Conservation (phyloP, 1,284 basidiomycete genomes). For the Golubevia pallescens region DNA sequence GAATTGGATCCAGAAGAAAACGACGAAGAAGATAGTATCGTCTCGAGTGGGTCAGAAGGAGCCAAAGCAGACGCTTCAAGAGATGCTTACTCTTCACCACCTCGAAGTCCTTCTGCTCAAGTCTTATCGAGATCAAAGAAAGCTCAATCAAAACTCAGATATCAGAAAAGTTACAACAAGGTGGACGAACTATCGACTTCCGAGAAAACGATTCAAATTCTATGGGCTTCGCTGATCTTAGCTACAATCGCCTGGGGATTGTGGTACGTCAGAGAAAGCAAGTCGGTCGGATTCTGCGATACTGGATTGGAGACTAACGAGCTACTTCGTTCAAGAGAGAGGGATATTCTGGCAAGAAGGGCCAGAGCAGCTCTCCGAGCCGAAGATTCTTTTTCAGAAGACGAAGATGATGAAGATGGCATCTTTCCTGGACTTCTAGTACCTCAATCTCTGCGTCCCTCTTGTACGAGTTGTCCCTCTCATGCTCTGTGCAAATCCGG, state of each 20-base stretch:
- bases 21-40: constrained; percentile 4
- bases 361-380: neutral
- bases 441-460: constrained; percentile 16
- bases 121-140: neutral
- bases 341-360: constrained; percentile 11
- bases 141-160: neutral
- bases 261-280: constrained; percentile 44
- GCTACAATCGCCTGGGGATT: constrained; percentile 19
- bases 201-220: constrained; percentile 10
- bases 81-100: neutral
- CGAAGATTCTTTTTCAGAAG: neutral
- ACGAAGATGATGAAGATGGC: constrained; percentile 4
- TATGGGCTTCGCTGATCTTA: constrained; percentile 8
- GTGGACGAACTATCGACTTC: constrained; percentile 4
- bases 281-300: constrained; percentile 46
- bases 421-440: constrained; percentile 7
- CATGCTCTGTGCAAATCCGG: constrained; percentile 40
- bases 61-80: neutral
- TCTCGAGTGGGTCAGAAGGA: constrained; percentile 1
- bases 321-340: neutral
- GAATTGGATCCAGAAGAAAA: neutral
- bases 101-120: neutral
- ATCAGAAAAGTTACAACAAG: neutral
- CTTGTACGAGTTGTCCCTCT: constrained; percentile 46
- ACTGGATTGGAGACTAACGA: constrained; percentile 25